Conservation (phyloP, 768 basidiomycete genomes). For the Rhizopogon salebrosus region DNA sequence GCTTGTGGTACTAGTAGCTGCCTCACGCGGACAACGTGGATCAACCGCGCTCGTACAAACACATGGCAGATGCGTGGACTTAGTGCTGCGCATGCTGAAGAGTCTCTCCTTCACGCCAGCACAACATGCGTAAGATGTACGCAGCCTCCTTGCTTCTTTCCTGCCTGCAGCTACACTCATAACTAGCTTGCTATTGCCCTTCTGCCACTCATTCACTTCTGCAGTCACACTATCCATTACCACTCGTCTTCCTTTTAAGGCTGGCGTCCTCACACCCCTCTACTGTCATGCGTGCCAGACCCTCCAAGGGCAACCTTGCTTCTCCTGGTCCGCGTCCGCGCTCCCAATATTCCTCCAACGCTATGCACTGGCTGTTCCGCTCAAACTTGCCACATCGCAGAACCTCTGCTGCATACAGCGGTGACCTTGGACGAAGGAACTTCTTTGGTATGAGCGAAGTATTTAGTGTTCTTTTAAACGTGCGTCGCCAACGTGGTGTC, state of each 20-base stretch:
- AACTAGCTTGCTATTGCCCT: conserved; percentile 3
- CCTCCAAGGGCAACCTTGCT: conserved; percentile 14
- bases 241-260: conserved; percentile 9
- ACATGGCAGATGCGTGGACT: conserved; percentile 27
- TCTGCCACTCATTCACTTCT: conserved; percentile 2
- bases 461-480: conserved; percentile 68
- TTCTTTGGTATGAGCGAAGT: conserved; percentile 82
- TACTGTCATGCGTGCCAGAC: conserved; percentile 20
- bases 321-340: conserved; percentile 24
- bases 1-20: neutral
- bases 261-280: conserved; percentile 4
- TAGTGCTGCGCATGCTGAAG: conserved; percentile 16
- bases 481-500: conserved; percentile 30
- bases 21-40: conserved; percentile 25
- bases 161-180: conserved; percentile 13
- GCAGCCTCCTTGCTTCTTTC: conserved; percentile 13
- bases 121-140: conserved; percentile 21
- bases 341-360: conserved; percentile 17
- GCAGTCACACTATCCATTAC: conserved; percentile 4
- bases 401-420: conserved; percentile 53
- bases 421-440: conserved; percentile 60
- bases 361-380: conserved; percentile 72
- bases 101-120: conserved; percentile 5
- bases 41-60: conserved; percentile 12
- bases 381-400: conserved; percentile 63